Evolutionary conservation across 2,329 filamentous ascomycete genomes (phyloP).

Genomic region (Lecanosticta acicola): DNA sequence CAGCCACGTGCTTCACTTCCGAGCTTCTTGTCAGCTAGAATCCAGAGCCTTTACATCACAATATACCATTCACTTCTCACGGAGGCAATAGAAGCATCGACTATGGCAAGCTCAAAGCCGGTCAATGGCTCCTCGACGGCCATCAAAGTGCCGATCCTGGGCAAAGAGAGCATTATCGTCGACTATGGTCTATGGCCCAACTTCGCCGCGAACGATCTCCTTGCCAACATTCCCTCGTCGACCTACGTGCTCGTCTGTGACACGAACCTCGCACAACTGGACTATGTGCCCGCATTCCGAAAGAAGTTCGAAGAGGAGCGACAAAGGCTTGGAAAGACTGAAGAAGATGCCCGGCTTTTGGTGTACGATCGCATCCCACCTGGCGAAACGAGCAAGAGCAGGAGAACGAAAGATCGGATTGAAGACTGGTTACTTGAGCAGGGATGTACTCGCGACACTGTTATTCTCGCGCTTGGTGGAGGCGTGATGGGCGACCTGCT

Average conservation of each 20-base stretch:
- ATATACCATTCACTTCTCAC: not conserved
- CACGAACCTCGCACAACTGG: slow-evolving; percentile 72
- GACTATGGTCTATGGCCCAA: slow-evolving; percentile 84
- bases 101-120: slow-evolving; percentile 10
- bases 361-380: slow-evolving; percentile 83
- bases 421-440: slow-evolving; percentile 95
- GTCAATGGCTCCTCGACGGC: slow-evolving; percentile 31
- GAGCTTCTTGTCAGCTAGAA: slow-evolving; percentile 27
- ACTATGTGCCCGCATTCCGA: slow-evolving; percentile 73
- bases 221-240: slow-evolving; percentile 70
- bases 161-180: slow-evolving; percentile 83
- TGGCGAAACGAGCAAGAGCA: slow-evolving; percentile 87
- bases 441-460: slow-evolving; percentile 88
- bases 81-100: no score
- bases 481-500: slow-evolving; percentile 98
- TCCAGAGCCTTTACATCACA: no score
- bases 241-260: slow-evolving; percentile 97
- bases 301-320: slow-evolving; percentile 52
- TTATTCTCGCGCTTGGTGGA: slow-evolving; percentile 89
- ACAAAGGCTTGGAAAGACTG: slow-evolving; percentile 36
- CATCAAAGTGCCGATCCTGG: slow-evolving; percentile 71
- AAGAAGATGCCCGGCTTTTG: slow-evolving; percentile 61
- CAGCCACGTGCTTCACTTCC: slow-evolving; percentile 22
- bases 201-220: slow-evolving; percentile 74
- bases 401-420: slow-evolving; percentile 88